Evolutionary conservation across 208 protist genomes (phyloP), one percentile per base, ranked within the genome.

Genomic region (Sergeia podlipaevii): DNA sequence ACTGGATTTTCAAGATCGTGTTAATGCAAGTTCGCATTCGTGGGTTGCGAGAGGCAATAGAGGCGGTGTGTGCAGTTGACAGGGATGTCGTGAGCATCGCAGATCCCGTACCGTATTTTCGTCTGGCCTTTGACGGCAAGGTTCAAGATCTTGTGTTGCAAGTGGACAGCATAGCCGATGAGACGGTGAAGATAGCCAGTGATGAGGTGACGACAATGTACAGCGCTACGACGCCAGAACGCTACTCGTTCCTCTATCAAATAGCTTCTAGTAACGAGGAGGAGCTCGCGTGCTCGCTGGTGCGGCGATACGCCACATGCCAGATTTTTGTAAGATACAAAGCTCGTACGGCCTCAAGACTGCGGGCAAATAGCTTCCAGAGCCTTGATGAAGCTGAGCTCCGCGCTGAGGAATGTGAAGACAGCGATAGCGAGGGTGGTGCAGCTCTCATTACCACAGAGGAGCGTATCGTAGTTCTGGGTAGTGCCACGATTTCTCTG

Each of bases 261-360:
- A 73, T 73, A 28, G 30, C 23, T 6, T 53, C 59, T 3, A 23
- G 37, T 1, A 45, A 23, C 0, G 36, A 23, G 1, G 33, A 8
- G 11, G 48, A 26, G 21, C 36, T 73, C 7, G 59, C 51, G n/a
- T 3, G 30, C 15, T 45, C 53, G 8, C 38, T 73, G 30, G 29
- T 49, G 33, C 41, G 39, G 10, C 58, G 66, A 1, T 59, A 47
- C 13, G 60, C 50, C 38, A 63, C 48, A 29, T 46, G 59, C 39
- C 66, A 67, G 27, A 36, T 73, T 38, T 60, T 73, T 1, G 52
- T 73, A 33, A 55, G n/a, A n/a, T n/a, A n/a, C n/a, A n/a, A n/a
- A n/a, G n/a, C n/a, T n/a, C n/a, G n/a, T n/a, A n/a, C n/a, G n/a
- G n/a, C n/a, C n/a, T n/a, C n/a, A n/a, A n/a, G n/a, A n/a, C n/a